Evolutionary conservation across 139 green algal genomes (phyloP).

Genomic region (Pycnococcus provasolii): DNA sequence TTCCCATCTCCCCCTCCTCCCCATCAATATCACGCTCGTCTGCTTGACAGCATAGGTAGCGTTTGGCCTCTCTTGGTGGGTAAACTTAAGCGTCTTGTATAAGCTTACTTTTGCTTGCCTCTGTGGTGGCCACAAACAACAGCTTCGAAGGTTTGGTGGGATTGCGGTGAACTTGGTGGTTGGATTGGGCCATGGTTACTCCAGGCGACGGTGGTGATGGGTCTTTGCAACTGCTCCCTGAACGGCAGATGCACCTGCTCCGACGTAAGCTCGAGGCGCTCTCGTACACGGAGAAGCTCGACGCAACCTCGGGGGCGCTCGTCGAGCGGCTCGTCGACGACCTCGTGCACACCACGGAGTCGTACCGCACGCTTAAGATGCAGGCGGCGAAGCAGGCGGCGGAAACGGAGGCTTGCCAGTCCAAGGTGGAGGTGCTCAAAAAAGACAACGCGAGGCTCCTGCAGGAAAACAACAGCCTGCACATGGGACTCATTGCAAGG

Average conservation of each 20-base stretch:
- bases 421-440: constrained; percentile 46
- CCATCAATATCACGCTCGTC: no score
- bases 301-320: constrained; percentile 31
- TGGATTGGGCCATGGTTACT: no score
- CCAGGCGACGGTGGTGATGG: no score
- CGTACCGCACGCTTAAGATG: constrained; percentile 43
- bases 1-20: no score
- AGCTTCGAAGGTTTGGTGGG: no score
- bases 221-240: no score
- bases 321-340: constrained; percentile 49
- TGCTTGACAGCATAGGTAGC: no score
- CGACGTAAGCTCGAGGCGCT: constrained; percentile 47
- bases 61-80: no score
- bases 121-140: no score
- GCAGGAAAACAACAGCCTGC: constrained; percentile 55
- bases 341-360: constrained; percentile 52
- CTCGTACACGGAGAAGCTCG: constrained; percentile 41
- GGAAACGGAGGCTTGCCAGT: constrained; percentile 40
- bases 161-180: no score
- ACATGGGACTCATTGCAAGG: constrained; percentile 16
- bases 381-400: constrained; percentile 37
- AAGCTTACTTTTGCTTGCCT: no score
- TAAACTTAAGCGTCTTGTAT: no score
- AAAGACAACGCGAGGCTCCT: constrained; percentile 41
- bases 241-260: constrained; percentile 10